Evolutionary conservation across 2,329 filamentous ascomycete species (phyloP).

Genomic region (Penicillium decumbens): DNA sequence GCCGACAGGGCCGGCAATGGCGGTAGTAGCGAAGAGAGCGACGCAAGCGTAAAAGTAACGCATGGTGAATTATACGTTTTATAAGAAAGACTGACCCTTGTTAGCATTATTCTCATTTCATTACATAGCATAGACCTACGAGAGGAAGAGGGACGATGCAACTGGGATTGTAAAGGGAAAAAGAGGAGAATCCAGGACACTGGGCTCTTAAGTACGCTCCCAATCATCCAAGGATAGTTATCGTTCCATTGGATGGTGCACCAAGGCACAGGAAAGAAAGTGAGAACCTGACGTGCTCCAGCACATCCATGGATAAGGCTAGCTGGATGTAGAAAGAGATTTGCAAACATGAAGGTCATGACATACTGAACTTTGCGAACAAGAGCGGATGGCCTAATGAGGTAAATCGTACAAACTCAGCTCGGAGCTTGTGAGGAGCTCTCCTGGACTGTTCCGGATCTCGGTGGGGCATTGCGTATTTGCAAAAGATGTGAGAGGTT

Average conservation of each 20-base stretch:
- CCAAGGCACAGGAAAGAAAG: background rate
- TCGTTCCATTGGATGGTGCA: no score
- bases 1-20: no score
- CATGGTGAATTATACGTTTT: no score
- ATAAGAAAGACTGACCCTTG: no score
- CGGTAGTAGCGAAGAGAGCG: no score
- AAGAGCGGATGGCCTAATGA: background rate
- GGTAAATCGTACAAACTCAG: background rate
- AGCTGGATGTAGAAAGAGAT: background rate
- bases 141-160: background rate
- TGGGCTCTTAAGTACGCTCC: slow-evolving; percentile 1
- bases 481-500: background rate
- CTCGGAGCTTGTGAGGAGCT: slow-evolving; percentile 4
- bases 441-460: background rate
- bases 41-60: no score
- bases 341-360: background rate
- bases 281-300: slow-evolving; percentile 2
- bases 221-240: no score
- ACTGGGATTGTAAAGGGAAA: background rate
- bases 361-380: background rate
- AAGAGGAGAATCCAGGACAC: background rate
- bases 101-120: no score
- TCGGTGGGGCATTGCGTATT: background rate
- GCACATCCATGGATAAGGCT: background rate
- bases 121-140: background rate